Evolutionary conservation across 2,329 filamentous ascomycete species (phyloP), one percentile per base, ranked within the genome.

Genomic region (Fusarium setosum): DNA sequence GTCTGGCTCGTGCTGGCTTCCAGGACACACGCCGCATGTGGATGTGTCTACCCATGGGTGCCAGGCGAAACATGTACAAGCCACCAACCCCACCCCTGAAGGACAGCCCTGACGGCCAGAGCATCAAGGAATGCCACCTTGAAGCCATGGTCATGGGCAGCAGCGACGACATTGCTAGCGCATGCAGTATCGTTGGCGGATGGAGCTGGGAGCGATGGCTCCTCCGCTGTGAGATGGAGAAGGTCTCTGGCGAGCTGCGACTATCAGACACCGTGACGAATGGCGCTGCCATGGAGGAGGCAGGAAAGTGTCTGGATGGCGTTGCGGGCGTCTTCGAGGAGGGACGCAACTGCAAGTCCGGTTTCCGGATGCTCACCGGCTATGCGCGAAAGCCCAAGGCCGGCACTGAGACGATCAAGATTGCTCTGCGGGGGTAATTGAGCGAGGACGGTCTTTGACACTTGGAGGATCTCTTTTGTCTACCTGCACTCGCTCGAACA

Each of bases 151-250:
- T 88, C 1, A 80, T 77, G 68, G 92, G 92, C 8, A 91, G 86
- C 71, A 93, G 91, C 0, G 87, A 89, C 48, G 87, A 89, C 73
- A 87, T 90, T 13, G 92, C 92, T 2, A 89, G 87, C 70, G 83
- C 97, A 67, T 91, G 92, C 12, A 94, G 94, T 18, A 81, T 98
- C 37, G 88, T 95, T 1, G 96, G 93, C 5, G 90, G 91, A 23
- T 96, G 94, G 90, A 90, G 90, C 76, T 99, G 94, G 95, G 96
- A 99, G 85, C 92, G 93, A 76, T 99, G 96, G 96, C 86, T 98
- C 77, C 81, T 97, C 68, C 92, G 93, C 73, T 86, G 95, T 72
- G 92, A 96, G 80, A 87, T 90, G 80, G 94, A 97, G 82, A 96
- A 86, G 77, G 83, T 83, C 5, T 83, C 93, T 74, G 91, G 92